Evolutionary conservation across 768 basidiomycete species (phyloP).

Genomic region (Termitomyces titanicus): DNA sequence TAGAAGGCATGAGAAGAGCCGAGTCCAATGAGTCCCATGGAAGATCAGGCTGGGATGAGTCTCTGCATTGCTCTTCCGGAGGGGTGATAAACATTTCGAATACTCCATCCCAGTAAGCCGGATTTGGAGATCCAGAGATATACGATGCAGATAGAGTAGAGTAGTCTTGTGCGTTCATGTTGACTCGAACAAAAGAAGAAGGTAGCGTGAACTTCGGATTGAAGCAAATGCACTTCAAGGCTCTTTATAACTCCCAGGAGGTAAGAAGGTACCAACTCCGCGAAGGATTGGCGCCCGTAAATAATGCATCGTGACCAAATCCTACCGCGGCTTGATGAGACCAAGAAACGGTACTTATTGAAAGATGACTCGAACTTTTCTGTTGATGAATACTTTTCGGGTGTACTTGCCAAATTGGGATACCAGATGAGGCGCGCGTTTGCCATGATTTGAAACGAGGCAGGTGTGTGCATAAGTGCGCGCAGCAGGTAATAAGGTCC

Average conservation of each 20-base stretch:
- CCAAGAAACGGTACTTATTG: background rate
- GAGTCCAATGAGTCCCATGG: background rate
- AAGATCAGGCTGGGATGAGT: too few species aligned
- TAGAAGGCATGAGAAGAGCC: background rate
- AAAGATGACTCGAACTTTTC: too few species aligned
- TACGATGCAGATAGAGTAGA: background rate
- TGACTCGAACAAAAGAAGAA: background rate
- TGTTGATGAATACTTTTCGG: background rate
- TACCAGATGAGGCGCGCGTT: background rate
- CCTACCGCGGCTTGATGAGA: background rate
- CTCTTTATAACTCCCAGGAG: too few species aligned
- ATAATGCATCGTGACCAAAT: background rate
- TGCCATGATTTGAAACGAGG: background rate
- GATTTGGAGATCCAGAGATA: too few species aligned
- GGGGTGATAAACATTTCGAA: too few species aligned
- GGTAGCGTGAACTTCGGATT: background rate
- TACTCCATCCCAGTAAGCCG: too few species aligned
- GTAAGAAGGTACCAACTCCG: background rate
- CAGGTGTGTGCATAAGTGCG: too few species aligned
- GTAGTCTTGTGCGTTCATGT: background rate
- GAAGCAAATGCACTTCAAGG: too few species aligned
- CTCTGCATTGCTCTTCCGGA: too few species aligned
- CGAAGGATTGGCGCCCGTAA: background rate
- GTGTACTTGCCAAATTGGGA: background rate
- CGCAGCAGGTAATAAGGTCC: too few species aligned